Evolutionary conservation across 2,329 filamentous ascomycete species (phyloP).

Genomic region (Triangularia setosa): DNA sequence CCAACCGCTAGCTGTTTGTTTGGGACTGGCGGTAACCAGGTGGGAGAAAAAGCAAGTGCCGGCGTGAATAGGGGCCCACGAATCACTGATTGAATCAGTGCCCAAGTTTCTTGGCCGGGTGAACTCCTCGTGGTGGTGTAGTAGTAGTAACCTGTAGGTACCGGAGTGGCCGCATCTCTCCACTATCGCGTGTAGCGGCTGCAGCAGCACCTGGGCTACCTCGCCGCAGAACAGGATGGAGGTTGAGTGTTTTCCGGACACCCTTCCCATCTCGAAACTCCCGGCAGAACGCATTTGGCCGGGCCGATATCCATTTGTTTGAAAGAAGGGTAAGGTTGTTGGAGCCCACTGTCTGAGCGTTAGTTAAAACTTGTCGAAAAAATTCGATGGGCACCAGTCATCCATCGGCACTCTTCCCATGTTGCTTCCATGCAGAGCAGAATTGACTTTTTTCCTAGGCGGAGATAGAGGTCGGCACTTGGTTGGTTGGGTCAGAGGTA

Average conservation of each 20-base stretch:
- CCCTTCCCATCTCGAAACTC: background rate
- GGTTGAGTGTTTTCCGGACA: background rate
- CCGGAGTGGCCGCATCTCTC: background rate
- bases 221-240: background rate
- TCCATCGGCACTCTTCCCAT: background rate
- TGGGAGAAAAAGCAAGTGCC: conserved; percentile 8
- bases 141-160: background rate
- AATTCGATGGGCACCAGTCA: background rate
- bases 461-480: conserved; percentile 17
- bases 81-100: background rate
- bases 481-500: conserved; percentile 20
- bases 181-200: background rate
- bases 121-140: background rate
- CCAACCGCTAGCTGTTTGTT: conserved; percentile 14
- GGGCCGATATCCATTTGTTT: conserved; percentile 21
- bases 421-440: conserved; percentile 1
- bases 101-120: background rate
- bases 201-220: background rate
- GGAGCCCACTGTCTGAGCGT: conserved; percentile 11
- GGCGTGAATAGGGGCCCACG: background rate
- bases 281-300: conserved; percentile 3
- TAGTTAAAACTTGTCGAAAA: background rate
- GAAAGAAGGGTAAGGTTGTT: conserved; percentile 21
- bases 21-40: conserved; percentile 3
- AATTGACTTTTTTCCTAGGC: conserved; percentile 9